Evolutionary conservation across 148 eudicot genomes (phyloP).

Genomic region (Cornus controversa): DNA sequence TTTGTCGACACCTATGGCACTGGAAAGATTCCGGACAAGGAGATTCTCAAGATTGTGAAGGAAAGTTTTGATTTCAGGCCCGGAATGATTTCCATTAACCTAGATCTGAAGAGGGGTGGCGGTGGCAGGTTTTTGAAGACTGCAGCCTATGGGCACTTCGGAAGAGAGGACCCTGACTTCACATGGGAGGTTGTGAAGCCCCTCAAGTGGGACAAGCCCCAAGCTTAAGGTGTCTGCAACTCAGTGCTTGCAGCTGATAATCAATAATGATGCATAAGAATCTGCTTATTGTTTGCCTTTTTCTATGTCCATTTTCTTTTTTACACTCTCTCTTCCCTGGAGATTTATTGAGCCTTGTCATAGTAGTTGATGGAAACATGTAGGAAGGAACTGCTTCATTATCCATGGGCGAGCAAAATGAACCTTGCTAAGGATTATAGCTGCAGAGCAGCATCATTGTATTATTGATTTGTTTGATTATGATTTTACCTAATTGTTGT

Average conservation of each 20-base stretch:
- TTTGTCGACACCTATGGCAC: constrained; percentile 32
- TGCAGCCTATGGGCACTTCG: constrained; percentile 29
- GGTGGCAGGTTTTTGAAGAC: constrained; percentile 34
- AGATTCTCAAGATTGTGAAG: constrained; percentile 31
- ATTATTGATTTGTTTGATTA: no score
- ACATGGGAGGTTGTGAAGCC: constrained; percentile 19
- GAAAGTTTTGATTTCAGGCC: constrained; percentile 12
- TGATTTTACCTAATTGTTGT: no score
- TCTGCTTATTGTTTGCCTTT: background rate
- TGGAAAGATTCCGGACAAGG: constrained; percentile 25
- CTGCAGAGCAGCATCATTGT: no score
- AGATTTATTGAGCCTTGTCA: no score
- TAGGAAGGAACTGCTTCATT: no score
- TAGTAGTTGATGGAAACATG: no score
- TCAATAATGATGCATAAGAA: background rate
- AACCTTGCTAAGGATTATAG: no score
- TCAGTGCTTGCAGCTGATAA: background rate
- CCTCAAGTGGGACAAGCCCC: constrained; percentile 14
- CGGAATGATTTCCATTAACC: constrained; percentile 13
- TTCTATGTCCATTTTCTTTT: background rate
- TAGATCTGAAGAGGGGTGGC: constrained; percentile 9
- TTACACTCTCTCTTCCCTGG: no score
- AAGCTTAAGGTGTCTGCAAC: background rate
- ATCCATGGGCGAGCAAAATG: no score
- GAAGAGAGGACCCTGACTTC: constrained; percentile 11